phyloP scores from a whole-genome alignment of 202 grass and related monocot genomes.

The Saccharum hybrid region DNA sequence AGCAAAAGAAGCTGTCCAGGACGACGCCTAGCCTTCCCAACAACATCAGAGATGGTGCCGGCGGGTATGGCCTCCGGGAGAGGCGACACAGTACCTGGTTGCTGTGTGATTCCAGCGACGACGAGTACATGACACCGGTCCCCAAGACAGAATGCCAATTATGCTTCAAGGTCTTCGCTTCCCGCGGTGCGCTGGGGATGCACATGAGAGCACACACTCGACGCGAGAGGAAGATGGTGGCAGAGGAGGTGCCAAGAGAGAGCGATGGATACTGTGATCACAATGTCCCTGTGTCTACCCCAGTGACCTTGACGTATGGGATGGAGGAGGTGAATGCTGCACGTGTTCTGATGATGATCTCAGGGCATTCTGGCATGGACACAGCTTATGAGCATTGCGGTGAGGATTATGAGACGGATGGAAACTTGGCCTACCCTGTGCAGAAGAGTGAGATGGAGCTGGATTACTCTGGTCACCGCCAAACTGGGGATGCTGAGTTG shows the following conservation, averaged over 20 bases:
- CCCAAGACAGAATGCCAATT: slow-evolving; percentile 43
- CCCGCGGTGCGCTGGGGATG: slow-evolving; percentile 39
- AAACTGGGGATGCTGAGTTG: slow-evolving; percentile 23
- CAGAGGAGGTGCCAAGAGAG: too few species aligned
- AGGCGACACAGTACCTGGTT: slow-evolving; percentile 39
- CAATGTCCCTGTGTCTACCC: background rate
- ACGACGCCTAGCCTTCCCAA: background rate
- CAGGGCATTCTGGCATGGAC: slow-evolving; percentile 30
- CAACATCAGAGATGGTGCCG: background rate
- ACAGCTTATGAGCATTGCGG: background rate
- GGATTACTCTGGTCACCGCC: slow-evolving; percentile 23
- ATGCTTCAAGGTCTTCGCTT: slow-evolving; percentile 56
- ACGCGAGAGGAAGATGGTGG: too few species aligned
- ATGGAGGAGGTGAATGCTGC: slow-evolving; percentile 51
- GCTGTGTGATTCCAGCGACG: slow-evolving; percentile 34
- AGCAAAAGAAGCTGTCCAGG: slow-evolving; percentile 25
- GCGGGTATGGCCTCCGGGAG: slow-evolving; percentile 44
- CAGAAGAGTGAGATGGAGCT: slow-evolving; percentile 24
- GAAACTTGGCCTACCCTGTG: background rate
- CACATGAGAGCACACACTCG: too few species aligned
- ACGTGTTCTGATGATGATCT: slow-evolving; percentile 55
- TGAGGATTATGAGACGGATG: slow-evolving; percentile 18
- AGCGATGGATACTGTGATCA: background rate
- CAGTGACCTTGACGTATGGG: slow-evolving; percentile 27
- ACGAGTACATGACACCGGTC: background rate